Percentiles rank a stretch among this genome's conserved stretches.
These are phyloP conservation scores for Cercospora sp. DNA, from an alignment of 2,329 filamentous ascomycete species.

Conservation along the genomic window DNA sequence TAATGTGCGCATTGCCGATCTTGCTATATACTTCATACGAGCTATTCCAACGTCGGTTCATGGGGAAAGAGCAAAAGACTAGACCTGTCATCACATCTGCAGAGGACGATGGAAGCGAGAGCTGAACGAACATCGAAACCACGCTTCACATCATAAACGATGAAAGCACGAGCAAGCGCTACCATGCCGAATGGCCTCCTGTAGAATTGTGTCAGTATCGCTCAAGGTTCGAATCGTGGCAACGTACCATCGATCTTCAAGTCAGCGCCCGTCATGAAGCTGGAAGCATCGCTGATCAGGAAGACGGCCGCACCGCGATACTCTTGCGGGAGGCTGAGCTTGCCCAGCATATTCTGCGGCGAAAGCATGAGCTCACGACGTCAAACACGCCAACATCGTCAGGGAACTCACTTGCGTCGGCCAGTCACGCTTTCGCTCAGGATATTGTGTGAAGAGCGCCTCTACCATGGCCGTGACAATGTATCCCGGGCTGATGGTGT, in stretches of 20 bases:
- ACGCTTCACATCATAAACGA: neutral
- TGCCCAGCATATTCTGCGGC: conserved; percentile 68
- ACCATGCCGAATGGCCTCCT: conserved; percentile 2
- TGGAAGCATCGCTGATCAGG: conserved; percentile 46
- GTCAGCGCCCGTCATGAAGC: conserved; percentile 58
- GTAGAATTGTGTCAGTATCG: neutral
- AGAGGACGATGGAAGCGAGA: conserved; percentile 10
- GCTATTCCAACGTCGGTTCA: conserved; percentile 33
- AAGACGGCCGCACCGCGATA: conserved; percentile 44
- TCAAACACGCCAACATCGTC: neutral
- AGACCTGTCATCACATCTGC: conserved; percentile 1
- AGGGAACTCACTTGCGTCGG: conserved; percentile 56
- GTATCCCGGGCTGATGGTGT: conserved; percentile 78
- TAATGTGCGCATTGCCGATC: conserved; percentile 33
- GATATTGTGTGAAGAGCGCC: conserved; percentile 72
- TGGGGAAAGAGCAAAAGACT: conserved; percentile 33
- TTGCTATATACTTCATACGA: conserved; percentile 33
- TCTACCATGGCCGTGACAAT: conserved; percentile 83
- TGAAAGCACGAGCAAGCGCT: neutral
- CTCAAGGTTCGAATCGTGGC: neutral
- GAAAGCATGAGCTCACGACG: neutral
- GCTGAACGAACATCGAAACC: neutral
- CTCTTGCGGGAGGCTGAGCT: conserved; percentile 41
- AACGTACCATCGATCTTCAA: conserved; percentile 52
- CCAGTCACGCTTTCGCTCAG: conserved; percentile 68